Evolutionary conservation across 768 basidiomycete species (phyloP).

Genomic region (Chalciporus pseudorubinellus): DNA sequence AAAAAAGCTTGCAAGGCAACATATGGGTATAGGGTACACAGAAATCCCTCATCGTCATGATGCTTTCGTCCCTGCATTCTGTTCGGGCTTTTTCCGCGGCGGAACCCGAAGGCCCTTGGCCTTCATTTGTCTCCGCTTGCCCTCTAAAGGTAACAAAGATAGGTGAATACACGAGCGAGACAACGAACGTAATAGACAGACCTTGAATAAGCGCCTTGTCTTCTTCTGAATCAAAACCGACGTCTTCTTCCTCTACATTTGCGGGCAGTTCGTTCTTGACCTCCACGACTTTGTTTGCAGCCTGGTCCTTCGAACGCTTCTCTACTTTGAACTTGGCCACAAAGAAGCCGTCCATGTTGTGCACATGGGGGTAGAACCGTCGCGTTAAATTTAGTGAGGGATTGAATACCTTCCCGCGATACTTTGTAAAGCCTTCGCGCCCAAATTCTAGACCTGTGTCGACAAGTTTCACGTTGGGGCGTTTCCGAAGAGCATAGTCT

Average conservation of each 20-base stretch:
- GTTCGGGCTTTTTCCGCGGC: slow-evolving; percentile 42
- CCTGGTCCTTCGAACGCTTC: slow-evolving; percentile 56
- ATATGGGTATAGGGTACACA: slow-evolving; percentile 7
- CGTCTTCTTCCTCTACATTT: slow-evolving; percentile 27
- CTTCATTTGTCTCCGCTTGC: slow-evolving; percentile 73
- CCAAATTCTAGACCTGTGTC: slow-evolving; percentile 94
- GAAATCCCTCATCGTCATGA: neutral
- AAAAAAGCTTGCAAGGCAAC: neutral
- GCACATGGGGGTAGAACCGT: slow-evolving; percentile 94
- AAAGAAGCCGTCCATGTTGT: slow-evolving; percentile 99
- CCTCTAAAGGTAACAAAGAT: slow-evolving; percentile 43
- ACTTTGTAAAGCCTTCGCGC: slow-evolving; percentile 84
- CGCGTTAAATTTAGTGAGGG: slow-evolving; percentile 77
- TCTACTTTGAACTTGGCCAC: slow-evolving; percentile 98
- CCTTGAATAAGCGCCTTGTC: slow-evolving; percentile 79
- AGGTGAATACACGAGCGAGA: neutral
- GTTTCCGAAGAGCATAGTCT: slow-evolving; percentile 93
- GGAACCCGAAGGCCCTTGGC: slow-evolving; percentile 70
- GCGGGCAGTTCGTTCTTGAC: slow-evolving; percentile 26
- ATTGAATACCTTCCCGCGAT: slow-evolving; percentile 87
- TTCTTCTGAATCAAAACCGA: slow-evolving; percentile 71
- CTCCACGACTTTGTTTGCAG: slow-evolving; percentile 25
- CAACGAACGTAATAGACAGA: slow-evolving; percentile 35
- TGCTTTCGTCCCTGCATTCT: slow-evolving; percentile 23
- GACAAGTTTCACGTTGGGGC: slow-evolving; percentile 89